phyloP scores from a whole-genome alignment of 2,329 filamentous ascomycete genomes.

The Fusarium nelsonii region DNA sequence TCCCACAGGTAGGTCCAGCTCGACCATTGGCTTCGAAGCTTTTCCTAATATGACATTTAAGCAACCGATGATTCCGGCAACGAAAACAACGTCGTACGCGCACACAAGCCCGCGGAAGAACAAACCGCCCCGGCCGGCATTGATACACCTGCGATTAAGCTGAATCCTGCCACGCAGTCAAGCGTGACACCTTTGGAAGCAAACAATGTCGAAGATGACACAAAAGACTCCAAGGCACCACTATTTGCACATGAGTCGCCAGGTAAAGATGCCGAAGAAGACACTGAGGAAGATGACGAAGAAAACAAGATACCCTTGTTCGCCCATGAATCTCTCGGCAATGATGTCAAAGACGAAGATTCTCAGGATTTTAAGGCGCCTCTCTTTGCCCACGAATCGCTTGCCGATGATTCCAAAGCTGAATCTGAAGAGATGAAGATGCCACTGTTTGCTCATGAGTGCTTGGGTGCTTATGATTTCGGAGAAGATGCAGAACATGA shows the following conservation, averaged over 20 bases:
- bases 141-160: constrained; percentile 27
- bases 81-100: constrained; percentile 61
- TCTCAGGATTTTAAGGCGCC: constrained; percentile 47
- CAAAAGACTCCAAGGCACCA: constrained; percentile 50
- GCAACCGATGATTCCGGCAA: constrained; percentile 61
- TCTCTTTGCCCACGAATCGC: constrained; percentile 29
- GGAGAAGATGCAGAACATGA: constrained; percentile 52
- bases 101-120: constrained; percentile 33
- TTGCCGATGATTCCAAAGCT: constrained; percentile 22
- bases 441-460: constrained; percentile 63
- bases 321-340: constrained; percentile 60
- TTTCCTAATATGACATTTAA: constrained; percentile 24
- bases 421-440: constrained; percentile 46
- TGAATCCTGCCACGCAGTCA: constrained; percentile 19
- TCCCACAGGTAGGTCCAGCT: constrained; percentile 64
- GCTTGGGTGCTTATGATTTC: constrained; percentile 57
- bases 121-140: constrained; percentile 22
- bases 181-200: constrained; percentile 6
- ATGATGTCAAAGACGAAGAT: constrained; percentile 53
- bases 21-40: not conserved
- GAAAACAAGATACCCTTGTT: constrained; percentile 57
- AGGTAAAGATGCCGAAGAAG: constrained; percentile 53
- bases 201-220: constrained; percentile 23
- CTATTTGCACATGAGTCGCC: constrained; percentile 62
- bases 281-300: constrained; percentile 49